Base-by-base conservation (phyloP, 2,329 filamentous ascomycete species). In the Bipolaris zeicola region DNA sequence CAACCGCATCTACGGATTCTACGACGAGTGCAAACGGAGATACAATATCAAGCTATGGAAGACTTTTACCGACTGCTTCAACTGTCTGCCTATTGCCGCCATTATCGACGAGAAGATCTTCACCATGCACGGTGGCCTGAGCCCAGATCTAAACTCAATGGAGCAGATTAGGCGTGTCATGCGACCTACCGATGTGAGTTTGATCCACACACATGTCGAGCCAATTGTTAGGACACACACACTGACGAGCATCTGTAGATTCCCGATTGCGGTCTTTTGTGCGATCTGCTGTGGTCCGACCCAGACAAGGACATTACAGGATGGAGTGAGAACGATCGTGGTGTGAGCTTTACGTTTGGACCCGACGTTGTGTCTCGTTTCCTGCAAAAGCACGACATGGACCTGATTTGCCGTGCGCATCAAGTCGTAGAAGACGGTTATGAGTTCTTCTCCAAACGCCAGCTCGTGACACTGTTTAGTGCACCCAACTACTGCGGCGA, bases 41-140 rank as follows among this genome's bases (percentile, higher is more conserved):
- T 96, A 91, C 81, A 97, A 96, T 73, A 91, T 97, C 75, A 97
- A 97, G 81, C 87, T 96, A 52, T 98, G 94, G 94, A 99, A 99
- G 86, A 98, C 94, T 1, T 98, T 99, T 77, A 97, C 93, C 63
- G 94, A 99, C 78, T 97, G 93, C 85, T 99, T 99, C 87, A 99
- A 99, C 85, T 97, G 92, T 81, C 81, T 98, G 74, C 94, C 94
- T 45, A 98, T 99, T 78, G 95, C 94, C 56, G 94, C 95, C 67
- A 99, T 99, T 80, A 97, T 99, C 71, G 94, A 96, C 75, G 95
- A 97, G 84, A 99, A 98, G 89, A 99, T 99, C 76, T 98, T 99
- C 83, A 97, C 93, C 75, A 97, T 99, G 94, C 95, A 99, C 81
- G 95, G 95, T 76, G 95, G 95, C 74, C 82, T 99, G 73, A 97